Percentiles rank a stretch among this genome's conserved stretches.
These are phyloP conservation scores for Exutisphaerella laricina DNA, from an alignment of 2,329 filamentous ascomycete genomes.

Conservation along the genomic window DNA sequence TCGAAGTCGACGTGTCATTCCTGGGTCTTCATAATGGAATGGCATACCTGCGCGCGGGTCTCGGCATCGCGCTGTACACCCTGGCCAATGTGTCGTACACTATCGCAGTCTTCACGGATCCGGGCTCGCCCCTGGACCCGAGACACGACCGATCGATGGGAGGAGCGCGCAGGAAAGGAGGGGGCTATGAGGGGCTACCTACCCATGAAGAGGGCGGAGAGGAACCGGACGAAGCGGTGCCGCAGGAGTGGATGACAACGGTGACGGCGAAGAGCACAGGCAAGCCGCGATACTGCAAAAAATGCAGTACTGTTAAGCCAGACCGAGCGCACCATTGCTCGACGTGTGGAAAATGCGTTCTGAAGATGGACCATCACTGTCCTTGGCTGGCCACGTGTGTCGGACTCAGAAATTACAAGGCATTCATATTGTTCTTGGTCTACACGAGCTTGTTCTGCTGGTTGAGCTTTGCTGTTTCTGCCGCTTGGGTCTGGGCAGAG, in stretches of 20 bases:
- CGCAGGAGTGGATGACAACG: constrained; percentile 48
- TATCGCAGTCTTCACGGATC: constrained; percentile 85
- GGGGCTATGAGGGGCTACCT: constrained; percentile 73
- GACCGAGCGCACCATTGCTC: constrained; percentile 97
- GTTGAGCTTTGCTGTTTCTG: constrained; percentile 70
- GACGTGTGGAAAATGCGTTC: constrained; percentile 84
- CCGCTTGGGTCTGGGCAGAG: constrained; percentile 78
- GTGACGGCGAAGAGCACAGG: constrained; percentile 86
- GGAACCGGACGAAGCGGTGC: constrained; percentile 12
- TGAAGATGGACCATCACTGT: constrained; percentile 99
- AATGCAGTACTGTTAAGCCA: constrained; percentile 90
- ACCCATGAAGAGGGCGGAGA: constrained; percentile 56
- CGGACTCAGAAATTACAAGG: constrained; percentile 89
- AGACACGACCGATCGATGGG: constrained; percentile 23
- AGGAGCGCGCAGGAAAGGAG: constrained; percentile 16
- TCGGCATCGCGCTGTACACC: constrained; percentile 66
- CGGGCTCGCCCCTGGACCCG: constrained; percentile 58
- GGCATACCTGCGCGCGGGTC: constrained; percentile 39
- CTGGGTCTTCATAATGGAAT: constrained; percentile 12
- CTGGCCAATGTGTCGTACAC: constrained; percentile 88
- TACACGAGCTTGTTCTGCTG: constrained; percentile 86
- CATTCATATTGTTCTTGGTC: constrained; percentile 84
- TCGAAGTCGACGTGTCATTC: constrained; percentile 59
- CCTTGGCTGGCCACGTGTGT: constrained; percentile 97
- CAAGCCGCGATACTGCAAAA: constrained; percentile 87